Percentiles rank a stretch among this genome's conserved stretches.
Conservation (phyloP, 805 yeast species). For the Candida sonorensis region DNA sequence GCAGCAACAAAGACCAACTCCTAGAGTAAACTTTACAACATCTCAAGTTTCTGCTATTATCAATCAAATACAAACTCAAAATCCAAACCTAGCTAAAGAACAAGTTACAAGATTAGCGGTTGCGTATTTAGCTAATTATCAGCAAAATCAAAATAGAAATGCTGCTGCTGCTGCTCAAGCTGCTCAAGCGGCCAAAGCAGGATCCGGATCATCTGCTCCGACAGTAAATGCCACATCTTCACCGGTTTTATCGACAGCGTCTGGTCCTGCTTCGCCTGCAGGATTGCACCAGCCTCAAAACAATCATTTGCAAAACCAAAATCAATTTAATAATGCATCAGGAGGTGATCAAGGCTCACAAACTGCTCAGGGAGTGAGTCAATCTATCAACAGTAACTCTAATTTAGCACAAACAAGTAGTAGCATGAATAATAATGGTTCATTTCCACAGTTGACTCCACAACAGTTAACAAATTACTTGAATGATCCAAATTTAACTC, state of each 20-base stretch:
- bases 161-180: conserved; percentile 21
- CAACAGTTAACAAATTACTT: conserved; percentile 22
- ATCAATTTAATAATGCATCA: too few relatives aligned
- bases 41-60: conserved; percentile 62
- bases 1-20: conserved; percentile 6
- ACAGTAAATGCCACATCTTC: too few relatives aligned
- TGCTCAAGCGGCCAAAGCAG: too few relatives aligned
- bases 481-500: conserved; percentile 33
- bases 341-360: too few relatives aligned
- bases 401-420: conserved; percentile 5
- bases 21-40: conserved; percentile 38
- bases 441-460: conserved; percentile 13
- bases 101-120: conserved; percentile 65
- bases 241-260: too few relatives aligned
- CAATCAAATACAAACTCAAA: conserved; percentile 56
- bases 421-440: conserved; percentile 4
- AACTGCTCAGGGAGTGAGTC: too few relatives aligned
- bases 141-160: conserved; percentile 39
- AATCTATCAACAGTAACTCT: too few relatives aligned
- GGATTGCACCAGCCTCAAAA: background rate
- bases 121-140: conserved; percentile 51
- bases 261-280: too few relatives aligned
- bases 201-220: background rate
- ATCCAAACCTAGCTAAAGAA: conserved; percentile 55
- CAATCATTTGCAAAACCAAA: too few relatives aligned